Conservation (phyloP, 768 basidiomycete genomes). For the Rhodotorula graminis region DNA sequence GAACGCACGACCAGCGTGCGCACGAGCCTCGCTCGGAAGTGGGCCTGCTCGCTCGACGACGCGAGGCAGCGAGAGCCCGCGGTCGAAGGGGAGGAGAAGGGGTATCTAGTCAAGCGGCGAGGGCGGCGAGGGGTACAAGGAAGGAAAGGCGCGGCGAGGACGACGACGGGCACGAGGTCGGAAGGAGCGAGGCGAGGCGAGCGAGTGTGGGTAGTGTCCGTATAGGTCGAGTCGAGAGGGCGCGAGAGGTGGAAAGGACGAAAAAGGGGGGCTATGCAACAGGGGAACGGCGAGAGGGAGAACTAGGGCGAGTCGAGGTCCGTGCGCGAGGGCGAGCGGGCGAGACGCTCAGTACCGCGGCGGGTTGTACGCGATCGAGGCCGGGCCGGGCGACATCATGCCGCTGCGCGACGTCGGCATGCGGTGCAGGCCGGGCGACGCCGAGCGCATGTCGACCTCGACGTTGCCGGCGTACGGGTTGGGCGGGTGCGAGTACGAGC, state of each 20-base stretch:
- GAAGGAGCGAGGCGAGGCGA: neutral
- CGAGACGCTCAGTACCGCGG: neutral
- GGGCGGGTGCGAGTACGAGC: conserved; percentile 1
- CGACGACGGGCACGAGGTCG: neutral
- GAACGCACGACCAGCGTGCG: too few species aligned
- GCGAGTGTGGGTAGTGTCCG: conserved; percentile 13
- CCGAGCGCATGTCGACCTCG: neutral
- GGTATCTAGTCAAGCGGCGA: neutral
- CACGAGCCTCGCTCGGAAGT: too few species aligned
- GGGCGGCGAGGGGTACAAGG: neutral
- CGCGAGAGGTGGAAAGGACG: neutral
- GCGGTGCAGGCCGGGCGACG: neutral
- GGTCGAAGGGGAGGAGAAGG: neutral
- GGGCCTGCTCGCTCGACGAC: too few species aligned
- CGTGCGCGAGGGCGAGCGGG: neutral
- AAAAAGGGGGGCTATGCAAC: neutral
- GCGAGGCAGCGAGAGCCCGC: neutral
- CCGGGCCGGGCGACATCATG: neutral
- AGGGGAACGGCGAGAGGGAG: neutral
- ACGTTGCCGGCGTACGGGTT: neutral
- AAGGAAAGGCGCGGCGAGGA: neutral
- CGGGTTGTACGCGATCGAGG: conserved; percentile 1
- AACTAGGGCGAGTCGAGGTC: neutral
- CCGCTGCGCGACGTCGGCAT: neutral
- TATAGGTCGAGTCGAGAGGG: neutral